A percentile compares a stretch with the other conserved stretches of the same genome.
phyloP scores from a whole-genome alignment of 1,284 basidiomycete genomes.

The Anthracocystis walkeri region DNA sequence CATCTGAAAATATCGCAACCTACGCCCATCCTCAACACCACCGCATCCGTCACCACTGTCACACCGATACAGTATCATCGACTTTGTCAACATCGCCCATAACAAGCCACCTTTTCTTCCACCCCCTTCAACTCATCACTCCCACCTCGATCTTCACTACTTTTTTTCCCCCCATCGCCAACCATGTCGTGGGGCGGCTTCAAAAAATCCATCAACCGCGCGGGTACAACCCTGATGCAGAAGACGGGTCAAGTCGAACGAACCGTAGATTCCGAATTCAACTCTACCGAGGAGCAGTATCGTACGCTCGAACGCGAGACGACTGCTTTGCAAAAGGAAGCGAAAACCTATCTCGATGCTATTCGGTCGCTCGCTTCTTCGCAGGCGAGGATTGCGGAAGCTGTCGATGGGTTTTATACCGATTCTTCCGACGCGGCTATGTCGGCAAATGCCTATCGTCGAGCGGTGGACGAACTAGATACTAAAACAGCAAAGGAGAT shows the following conservation, averaged over 20 bases:
- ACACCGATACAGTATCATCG: neutral
- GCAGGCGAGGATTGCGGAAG: slow-evolving; percentile 93
- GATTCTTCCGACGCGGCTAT: slow-evolving; percentile 79
- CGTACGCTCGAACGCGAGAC: slow-evolving; percentile 77
- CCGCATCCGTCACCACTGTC: neutral
- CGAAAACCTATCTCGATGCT: slow-evolving; percentile 92
- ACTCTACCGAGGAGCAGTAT: slow-evolving; percentile 90
- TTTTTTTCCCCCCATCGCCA: neutral
- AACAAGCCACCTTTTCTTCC: neutral
- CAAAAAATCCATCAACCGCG: slow-evolving; percentile 93
- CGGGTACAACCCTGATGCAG: slow-evolving; percentile 82
- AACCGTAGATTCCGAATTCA: slow-evolving; percentile 92
- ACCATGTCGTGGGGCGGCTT: slow-evolving; percentile 74
- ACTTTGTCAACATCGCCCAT: too few species aligned
- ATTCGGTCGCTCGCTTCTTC: slow-evolving; percentile 88
- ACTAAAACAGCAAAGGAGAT: slow-evolving; percentile 85
- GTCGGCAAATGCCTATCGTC: slow-evolving; percentile 95
- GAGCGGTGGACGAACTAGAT: slow-evolving; percentile 93
- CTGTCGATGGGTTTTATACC: slow-evolving; percentile 91
- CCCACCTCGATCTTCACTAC: neutral
- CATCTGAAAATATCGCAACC: too few species aligned
- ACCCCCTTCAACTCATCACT: neutral
- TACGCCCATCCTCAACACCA: neutral
- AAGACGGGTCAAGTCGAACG: slow-evolving; percentile 94
- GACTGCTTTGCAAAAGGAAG: slow-evolving; percentile 88